These are phyloP conservation scores for Limnanthes douglasii DNA, from an alignment of 345 rosid species.

Conservation along the genomic window DNA sequence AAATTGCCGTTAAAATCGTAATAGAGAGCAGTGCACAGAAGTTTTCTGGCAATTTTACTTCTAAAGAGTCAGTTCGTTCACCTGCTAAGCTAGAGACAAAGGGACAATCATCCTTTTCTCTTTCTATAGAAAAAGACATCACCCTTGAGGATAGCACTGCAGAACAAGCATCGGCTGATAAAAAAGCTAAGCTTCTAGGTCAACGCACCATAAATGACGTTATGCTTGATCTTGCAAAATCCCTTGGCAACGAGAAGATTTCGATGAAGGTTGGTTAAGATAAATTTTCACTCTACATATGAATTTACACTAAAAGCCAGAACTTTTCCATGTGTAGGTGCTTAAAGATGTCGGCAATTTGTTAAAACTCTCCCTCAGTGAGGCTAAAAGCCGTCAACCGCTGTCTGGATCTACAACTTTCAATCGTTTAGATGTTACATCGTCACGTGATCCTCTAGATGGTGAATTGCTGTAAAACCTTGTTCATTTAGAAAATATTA, in stretches of 20 bases:
- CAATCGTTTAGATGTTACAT: constrained; percentile 53
- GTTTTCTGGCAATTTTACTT: constrained; percentile 31
- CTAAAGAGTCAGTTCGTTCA: constrained; percentile 42
- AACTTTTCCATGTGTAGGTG: constrained; percentile 28
- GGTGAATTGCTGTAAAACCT: no score
- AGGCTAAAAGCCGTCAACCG: constrained; percentile 52
- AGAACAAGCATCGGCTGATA: constrained; percentile 25
- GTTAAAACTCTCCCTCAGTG: constrained; percentile 61
- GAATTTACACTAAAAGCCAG: constrained; percentile 5
- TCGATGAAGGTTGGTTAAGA: constrained; percentile 74
- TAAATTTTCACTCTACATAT: background rate
- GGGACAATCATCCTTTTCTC: constrained; percentile 42
- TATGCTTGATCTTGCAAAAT: constrained; percentile 69
- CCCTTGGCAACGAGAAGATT: constrained; percentile 76
- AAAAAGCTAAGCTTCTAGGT: constrained; percentile 42
- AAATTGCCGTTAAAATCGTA: constrained; percentile 66
- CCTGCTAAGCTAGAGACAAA: constrained; percentile 66
- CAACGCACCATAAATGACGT: constrained; percentile 49
- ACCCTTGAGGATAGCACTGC: constrained; percentile 27
- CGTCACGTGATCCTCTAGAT: constrained; percentile 56
- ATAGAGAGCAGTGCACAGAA: constrained; percentile 55
- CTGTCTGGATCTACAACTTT: constrained; percentile 75
- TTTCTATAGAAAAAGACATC: constrained; percentile 51
- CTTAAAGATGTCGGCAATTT: constrained; percentile 78
- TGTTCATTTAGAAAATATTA: no score